Conservation (phyloP, 805 yeast species). For the Saturnispora sekii region DNA sequence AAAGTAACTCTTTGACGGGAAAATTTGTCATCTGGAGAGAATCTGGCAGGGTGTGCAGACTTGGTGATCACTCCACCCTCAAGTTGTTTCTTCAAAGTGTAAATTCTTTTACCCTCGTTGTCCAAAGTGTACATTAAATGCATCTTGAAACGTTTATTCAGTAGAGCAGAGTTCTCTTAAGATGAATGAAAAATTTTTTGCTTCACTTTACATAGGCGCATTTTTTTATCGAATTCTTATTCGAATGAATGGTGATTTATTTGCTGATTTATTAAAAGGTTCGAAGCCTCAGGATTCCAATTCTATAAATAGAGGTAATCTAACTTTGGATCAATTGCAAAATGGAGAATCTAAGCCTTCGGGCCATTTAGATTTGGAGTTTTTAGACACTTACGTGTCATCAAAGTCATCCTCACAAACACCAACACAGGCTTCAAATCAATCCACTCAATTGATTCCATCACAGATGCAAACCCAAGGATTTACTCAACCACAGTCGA, state of each 20-base stretch:
- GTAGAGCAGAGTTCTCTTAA: not conserved
- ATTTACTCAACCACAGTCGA: not conserved
- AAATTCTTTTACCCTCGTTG: slow-evolving; percentile 89
- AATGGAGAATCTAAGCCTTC: slow-evolving; percentile 6
- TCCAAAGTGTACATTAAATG: slow-evolving; percentile 98
- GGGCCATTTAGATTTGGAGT: slow-evolving; percentile 27
- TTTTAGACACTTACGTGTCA: slow-evolving; percentile 11
- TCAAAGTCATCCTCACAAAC: slow-evolving; percentile 2
- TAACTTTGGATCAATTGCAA: not conserved
- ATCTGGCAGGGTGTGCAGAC: slow-evolving; percentile 99
- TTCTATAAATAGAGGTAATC: slow-evolving; percentile 10
- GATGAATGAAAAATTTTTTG: slow-evolving; percentile 7
- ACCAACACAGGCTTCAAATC: not conserved
- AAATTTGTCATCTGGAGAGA: slow-evolving; percentile 98
- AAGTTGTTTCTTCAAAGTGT: slow-evolving; percentile 79
- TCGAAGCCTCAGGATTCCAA: slow-evolving; percentile 8
- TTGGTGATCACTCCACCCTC: slow-evolving; percentile 90
- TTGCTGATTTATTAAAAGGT: slow-evolving; percentile 33
- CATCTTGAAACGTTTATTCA: slow-evolving; percentile 36
- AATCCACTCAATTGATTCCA: too few relatives aligned
- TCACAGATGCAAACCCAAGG: too few relatives aligned
- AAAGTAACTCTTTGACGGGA: slow-evolving; percentile 98
- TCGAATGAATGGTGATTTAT: slow-evolving; percentile 25
- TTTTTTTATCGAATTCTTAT: not conserved
- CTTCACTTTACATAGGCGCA: not conserved